phyloP scores from a whole-genome alignment of 139 green algal species.

The Edaphochlamys debaryana region DNA sequence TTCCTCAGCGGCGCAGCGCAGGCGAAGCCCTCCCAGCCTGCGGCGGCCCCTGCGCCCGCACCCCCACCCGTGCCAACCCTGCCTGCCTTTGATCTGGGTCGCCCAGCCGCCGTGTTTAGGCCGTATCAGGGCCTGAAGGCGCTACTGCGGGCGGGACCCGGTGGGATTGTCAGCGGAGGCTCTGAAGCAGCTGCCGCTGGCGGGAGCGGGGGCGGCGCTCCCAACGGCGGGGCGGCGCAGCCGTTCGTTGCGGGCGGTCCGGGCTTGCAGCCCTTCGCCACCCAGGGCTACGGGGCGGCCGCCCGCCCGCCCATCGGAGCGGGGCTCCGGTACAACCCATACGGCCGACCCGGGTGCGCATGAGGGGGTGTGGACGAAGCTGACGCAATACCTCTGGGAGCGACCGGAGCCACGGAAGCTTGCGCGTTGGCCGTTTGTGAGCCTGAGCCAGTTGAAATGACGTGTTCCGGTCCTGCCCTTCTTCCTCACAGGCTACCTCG shows the following conservation, averaged over 20 bases:
- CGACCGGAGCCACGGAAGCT: no score
- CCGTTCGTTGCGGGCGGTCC: no score
- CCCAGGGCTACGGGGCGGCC: background rate
- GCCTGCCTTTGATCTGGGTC: background rate
- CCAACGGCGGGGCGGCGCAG: no score
- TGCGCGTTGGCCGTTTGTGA: no score
- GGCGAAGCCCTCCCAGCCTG: background rate
- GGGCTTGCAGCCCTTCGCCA: no score
- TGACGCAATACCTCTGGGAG: no score
- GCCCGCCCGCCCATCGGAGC: background rate
- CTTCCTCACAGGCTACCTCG: background rate
- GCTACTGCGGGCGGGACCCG: conserved; percentile 16
- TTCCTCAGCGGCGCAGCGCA: conserved; percentile 3
- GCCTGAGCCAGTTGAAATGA: no score
- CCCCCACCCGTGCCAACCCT: background rate
- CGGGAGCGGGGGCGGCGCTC: no score
- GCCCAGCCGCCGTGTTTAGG: background rate
- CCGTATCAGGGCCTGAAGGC: conserved; percentile 25
- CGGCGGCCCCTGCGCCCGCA: background rate
- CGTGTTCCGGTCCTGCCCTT: no score
- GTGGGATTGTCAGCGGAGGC: conserved; percentile 11
- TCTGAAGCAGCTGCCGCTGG: background rate
- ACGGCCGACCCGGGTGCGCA: conserved; percentile 10
- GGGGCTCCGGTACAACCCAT: conserved; percentile 13
- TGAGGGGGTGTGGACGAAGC: no score